These are phyloP conservation scores for Truncatella angustata DNA, from an alignment of 2,329 filamentous ascomycete genomes.

Conservation along the genomic window DNA sequence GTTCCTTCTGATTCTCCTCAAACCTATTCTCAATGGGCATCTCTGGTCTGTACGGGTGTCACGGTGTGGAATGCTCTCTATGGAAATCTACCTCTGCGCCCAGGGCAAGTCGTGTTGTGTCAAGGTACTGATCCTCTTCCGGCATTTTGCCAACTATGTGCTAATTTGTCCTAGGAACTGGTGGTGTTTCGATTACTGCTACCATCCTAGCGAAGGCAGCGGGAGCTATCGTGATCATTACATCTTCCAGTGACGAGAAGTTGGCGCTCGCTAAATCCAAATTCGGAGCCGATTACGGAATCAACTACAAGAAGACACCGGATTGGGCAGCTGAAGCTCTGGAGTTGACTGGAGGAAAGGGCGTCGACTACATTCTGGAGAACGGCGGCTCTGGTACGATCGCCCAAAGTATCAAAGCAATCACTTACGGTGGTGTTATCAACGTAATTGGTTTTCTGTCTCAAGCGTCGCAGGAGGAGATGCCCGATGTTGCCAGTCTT, in stretches of 20 bases:
- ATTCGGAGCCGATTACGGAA: constrained; percentile 40
- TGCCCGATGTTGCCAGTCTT: not conserved
- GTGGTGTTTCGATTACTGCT: too few species aligned
- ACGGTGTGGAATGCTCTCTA: not conserved
- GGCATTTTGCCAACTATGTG: too few species aligned
- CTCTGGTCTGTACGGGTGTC: not conserved
- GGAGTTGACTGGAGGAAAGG: constrained; percentile 39
- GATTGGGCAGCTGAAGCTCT: constrained; percentile 45
- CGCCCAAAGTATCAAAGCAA: constrained; percentile 42
- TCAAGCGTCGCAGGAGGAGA: not conserved
- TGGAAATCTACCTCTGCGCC: not conserved
- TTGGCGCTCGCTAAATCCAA: constrained; percentile 31
- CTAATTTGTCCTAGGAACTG: too few species aligned
- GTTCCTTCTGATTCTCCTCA: not conserved
- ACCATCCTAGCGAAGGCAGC: too few species aligned
- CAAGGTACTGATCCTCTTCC: too few species aligned
- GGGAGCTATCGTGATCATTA: constrained; percentile 46
- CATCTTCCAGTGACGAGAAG: constrained; percentile 50
- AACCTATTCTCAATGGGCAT: not conserved
- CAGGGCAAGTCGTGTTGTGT: not conserved
- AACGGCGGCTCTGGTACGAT: constrained; percentile 39
- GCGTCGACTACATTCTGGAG: constrained; percentile 40
- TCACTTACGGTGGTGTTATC: constrained; percentile 43
- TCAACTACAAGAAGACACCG: constrained; percentile 47
- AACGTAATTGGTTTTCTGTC: constrained; percentile 40